Evolutionary conservation across 2,329 filamentous ascomycete genomes (phyloP), one percentile per base, ranked within the genome.

Genomic region (Raffaelea deltoideospora): DNA sequence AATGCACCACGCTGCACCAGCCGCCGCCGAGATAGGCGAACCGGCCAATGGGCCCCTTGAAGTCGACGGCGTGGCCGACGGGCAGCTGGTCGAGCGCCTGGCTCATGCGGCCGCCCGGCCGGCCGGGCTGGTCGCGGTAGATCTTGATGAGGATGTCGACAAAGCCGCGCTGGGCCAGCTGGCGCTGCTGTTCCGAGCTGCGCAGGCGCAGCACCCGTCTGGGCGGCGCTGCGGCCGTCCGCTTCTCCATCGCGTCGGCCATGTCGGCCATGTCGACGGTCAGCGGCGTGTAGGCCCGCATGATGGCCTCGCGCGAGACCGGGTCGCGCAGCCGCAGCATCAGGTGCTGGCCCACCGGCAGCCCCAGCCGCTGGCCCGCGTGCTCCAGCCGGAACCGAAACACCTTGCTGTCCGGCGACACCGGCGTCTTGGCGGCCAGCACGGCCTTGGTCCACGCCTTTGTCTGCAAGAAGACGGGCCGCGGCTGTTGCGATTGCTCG

Each of bases 1-100:
- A n/a, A n/a, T n/a, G n/a, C n/a, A n/a, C n/a, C 43, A 94, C 9
- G 11, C 17, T 20, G 47, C 80, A 84, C 2, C 56, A 43, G 0
- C 86, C 85, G 0, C 62, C 57, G 0, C 81, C 79, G 0, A 77
- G 60, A 48, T 94, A 94, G 48, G 80, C 72, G 44, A 94, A 88
- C 47, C 84, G 83, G 8, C 87, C 87, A 5, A 86, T 77, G 0
- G 87, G 87, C 0, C 87, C 86, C 58, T 90, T 92, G 63, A 93
- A 79, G 35, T 93, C 83, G 37, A 90, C 75, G 31, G 64, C 65
- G 43, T 84, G 73, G 10, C 82, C 84, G 0, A 84, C 45, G 0
- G 79, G 74, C 2, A 94, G 62, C 10, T 69, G 55, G 42, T 93
- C 81, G 2, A 95, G 64, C 0, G 81, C 80, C 53, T 72, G 72